Evolutionary conservation across 2,329 filamentous ascomycete species (phyloP).

Genomic region (Teratosphaeriaceae sp.): DNA sequence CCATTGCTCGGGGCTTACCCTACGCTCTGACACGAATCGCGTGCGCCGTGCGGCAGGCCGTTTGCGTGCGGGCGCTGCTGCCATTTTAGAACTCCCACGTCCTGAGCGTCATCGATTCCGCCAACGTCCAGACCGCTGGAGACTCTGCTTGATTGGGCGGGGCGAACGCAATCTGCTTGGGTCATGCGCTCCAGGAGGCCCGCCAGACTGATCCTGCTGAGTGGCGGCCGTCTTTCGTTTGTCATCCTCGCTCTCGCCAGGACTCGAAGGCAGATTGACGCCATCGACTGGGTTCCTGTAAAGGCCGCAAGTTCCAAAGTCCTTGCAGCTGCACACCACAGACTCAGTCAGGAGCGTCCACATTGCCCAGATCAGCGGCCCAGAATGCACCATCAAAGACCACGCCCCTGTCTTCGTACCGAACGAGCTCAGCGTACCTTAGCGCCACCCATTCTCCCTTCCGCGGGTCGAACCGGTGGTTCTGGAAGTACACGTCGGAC

Average conservation of each 20-base stretch:
- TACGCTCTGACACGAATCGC: too few species aligned
- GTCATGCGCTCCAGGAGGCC: too few species aligned
- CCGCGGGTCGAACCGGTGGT: constrained; percentile 35
- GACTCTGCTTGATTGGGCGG: too few species aligned
- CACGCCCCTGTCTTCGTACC: not conserved
- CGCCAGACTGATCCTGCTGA: not conserved
- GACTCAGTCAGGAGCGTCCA: not conserved
- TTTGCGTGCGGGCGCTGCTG: too few species aligned
- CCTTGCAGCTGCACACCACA: not conserved
- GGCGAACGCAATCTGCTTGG: too few species aligned
- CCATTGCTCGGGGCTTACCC: too few species aligned
- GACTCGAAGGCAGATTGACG: constrained; percentile 1
- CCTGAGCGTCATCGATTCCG: too few species aligned
- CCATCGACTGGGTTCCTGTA: not conserved
- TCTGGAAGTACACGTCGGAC: constrained; percentile 39
- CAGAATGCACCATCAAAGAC: not conserved
- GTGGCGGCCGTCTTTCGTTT: too few species aligned
- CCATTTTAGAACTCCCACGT: too few species aligned
- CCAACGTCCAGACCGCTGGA: too few species aligned
- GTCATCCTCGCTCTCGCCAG: not conserved
- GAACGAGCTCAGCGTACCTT: constrained; percentile 5
- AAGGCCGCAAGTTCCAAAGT: not conserved
- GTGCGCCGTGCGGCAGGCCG: too few species aligned
- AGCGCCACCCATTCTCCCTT: constrained; percentile 26
- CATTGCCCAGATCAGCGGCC: too few species aligned